These are phyloP conservation scores for Leishmania amazonensis DNA, from an alignment of 208 protist species.

Conservation along the genomic window DNA sequence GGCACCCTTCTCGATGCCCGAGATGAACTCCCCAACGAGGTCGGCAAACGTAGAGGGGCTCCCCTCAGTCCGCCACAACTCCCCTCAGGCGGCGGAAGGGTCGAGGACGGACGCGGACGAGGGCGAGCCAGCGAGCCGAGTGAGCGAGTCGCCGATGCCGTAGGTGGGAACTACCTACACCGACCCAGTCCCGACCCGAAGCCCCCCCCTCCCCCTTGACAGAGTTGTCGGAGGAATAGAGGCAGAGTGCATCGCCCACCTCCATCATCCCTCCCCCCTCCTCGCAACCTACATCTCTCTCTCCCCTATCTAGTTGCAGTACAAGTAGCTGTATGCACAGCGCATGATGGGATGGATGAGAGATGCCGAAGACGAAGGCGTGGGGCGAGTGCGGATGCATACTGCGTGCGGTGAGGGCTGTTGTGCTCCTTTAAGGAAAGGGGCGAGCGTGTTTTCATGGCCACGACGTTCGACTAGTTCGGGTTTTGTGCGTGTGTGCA, in stretches of 20 bases:
- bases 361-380: not conserved
- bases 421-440: not conserved
- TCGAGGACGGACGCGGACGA: not conserved
- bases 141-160: not conserved
- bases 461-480: not conserved
- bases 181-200: not conserved
- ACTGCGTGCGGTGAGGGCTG: not conserved
- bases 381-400: not conserved
- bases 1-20: not conserved
- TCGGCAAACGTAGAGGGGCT: not conserved
- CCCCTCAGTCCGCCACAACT: not conserved
- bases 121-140: not conserved
- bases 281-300: not conserved
- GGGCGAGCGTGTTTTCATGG: not conserved
- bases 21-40: not conserved
- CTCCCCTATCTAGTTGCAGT: not conserved
- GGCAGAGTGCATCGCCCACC: not conserved
- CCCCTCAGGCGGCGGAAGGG: not conserved
- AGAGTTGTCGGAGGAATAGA: not conserved
- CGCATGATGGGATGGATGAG: not conserved
- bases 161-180: not conserved
- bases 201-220: no score
- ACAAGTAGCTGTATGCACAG: not conserved
- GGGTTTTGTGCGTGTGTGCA: not conserved
- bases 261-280: not conserved